A percentile compares a stretch with the other conserved stretches of the same genome.
These are phyloP conservation scores for Erigeron canadensis DNA, from an alignment of 129 eudicot species.

Conservation along the genomic window DNA sequence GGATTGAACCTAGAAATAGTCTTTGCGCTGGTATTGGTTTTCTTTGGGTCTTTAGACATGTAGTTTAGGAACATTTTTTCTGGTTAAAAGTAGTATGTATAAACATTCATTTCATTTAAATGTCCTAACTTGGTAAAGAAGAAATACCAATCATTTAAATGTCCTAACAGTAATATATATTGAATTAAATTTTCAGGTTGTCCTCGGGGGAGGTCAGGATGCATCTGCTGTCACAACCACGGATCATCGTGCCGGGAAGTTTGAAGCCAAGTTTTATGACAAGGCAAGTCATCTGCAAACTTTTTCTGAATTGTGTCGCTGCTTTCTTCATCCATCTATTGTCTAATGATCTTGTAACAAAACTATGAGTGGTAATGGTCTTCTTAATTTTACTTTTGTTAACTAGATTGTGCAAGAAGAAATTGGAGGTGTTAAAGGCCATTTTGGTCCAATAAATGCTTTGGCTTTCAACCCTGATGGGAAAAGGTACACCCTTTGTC, in stretches of 20 bases:
- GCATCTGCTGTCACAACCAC: conserved; percentile 92
- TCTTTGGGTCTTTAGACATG: too few relatives aligned
- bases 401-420: conserved; percentile 72
- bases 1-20: too few relatives aligned
- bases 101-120: too few relatives aligned
- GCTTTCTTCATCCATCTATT: neutral
- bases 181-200: conserved; percentile 53
- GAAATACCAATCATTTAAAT: too few relatives aligned
- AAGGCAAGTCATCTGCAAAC: conserved; percentile 45
- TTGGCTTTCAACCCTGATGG: conserved; percentile 98
- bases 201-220: conserved; percentile 99
- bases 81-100: too few relatives aligned
- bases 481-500: conserved; percentile 52
- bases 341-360: neutral
- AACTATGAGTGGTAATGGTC: neutral
- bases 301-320: neutral
- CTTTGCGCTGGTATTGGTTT: too few relatives aligned
- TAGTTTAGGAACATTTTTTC: too few relatives aligned
- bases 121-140: too few relatives aligned
- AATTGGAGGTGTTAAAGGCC: conserved; percentile 92
- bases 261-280: conserved; percentile 95
- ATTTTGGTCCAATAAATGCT: conserved; percentile 95
- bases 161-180: too few relatives aligned
- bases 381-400: conserved; percentile 1
- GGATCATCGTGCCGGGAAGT: conserved; percentile 98